These are phyloP conservation scores for Gardenia jasminoides DNA, from an alignment of 257 asterid genomes.

Conservation along the genomic window DNA sequence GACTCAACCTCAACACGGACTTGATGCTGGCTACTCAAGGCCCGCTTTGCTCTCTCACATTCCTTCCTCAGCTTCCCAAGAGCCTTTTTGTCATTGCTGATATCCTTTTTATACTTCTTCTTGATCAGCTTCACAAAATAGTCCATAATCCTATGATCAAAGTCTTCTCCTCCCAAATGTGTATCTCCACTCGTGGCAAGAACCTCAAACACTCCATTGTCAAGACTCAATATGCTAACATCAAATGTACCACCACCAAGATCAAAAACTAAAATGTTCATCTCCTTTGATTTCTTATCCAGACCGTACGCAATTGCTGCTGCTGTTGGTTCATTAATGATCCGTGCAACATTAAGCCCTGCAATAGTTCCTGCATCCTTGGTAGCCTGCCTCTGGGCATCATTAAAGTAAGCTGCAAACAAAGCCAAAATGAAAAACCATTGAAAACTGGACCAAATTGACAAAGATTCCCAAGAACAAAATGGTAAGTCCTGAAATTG, in stretches of 20 bases:
- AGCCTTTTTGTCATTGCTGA: constrained; percentile 24
- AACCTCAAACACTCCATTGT: constrained; percentile 32
- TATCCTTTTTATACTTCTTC: constrained; percentile 29
- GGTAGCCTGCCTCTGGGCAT: constrained; percentile 27
- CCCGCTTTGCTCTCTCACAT: constrained; percentile 30
- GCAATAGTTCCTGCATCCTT: constrained; percentile 21
- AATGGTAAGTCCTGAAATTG: too few relatives aligned
- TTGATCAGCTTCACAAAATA: constrained; percentile 24
- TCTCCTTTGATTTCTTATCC: constrained; percentile 7
- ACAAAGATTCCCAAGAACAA: too few relatives aligned
- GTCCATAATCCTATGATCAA: constrained; percentile 24
- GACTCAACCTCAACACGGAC: constrained; percentile 25
- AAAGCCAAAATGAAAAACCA: background rate
- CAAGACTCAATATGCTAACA: constrained; percentile 24
- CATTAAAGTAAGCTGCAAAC: constrained; percentile 22
- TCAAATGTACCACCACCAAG: constrained; percentile 13
- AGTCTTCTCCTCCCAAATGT: constrained; percentile 34
- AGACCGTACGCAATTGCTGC: constrained; percentile 17
- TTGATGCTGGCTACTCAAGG: constrained; percentile 31
- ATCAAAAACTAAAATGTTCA: constrained; percentile 13
- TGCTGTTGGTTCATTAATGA: constrained; percentile 22
- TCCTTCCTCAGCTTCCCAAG: constrained; percentile 30
- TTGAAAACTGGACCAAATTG: background rate
- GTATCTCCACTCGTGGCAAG: constrained; percentile 31
- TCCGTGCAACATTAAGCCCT: constrained; percentile 11